Conservation (phyloP, 805 yeast species). For the Metschnikowia bowlesiae region DNA sequence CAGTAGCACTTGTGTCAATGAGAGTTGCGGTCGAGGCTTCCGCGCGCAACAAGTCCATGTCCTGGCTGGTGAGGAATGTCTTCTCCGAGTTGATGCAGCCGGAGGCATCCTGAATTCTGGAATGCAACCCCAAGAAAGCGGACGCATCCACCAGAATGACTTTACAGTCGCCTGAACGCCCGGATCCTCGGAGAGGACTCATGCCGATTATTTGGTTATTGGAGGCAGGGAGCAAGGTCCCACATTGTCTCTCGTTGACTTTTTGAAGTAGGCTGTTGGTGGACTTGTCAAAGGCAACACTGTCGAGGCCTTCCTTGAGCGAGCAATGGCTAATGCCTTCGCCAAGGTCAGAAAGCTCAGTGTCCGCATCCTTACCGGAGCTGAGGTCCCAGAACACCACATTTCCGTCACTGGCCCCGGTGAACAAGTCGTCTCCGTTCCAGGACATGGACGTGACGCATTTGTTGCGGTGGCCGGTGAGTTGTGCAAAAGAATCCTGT, state of each 20-base stretch:
- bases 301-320: conserved; percentile 43
- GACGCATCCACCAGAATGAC: conserved; percentile 52
- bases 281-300: conserved; percentile 34
- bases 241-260: conserved; percentile 49
- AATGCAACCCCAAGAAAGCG: conserved; percentile 55
- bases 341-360: conserved; percentile 12
- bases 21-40: conserved; percentile 11
- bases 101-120: conserved; percentile 30
- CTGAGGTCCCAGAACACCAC: conserved; percentile 64
- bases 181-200: conserved; percentile 26
- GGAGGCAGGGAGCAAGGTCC: conserved; percentile 59
- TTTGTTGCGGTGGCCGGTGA: conserved; percentile 53
- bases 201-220: conserved; percentile 46
- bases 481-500: conserved; percentile 47
- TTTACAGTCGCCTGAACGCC: conserved; percentile 25
- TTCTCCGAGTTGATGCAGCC: conserved; percentile 8
- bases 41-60: conserved; percentile 11
- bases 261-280: conserved; percentile 29
- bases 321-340: conserved; percentile 31
- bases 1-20: conserved; percentile 4
- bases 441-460: conserved; percentile 56
- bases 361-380: conserved; percentile 14
- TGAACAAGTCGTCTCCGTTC: conserved; percentile 50
- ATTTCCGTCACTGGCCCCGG: conserved; percentile 62
- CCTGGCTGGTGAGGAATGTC: conserved; percentile 26